A percentile compares a stretch with the other conserved stretches of the same genome.
These are phyloP conservation scores for Colletotrichum chlorophyti DNA, from an alignment of 2,329 filamentous ascomycete genomes.

Conservation along the genomic window DNA sequence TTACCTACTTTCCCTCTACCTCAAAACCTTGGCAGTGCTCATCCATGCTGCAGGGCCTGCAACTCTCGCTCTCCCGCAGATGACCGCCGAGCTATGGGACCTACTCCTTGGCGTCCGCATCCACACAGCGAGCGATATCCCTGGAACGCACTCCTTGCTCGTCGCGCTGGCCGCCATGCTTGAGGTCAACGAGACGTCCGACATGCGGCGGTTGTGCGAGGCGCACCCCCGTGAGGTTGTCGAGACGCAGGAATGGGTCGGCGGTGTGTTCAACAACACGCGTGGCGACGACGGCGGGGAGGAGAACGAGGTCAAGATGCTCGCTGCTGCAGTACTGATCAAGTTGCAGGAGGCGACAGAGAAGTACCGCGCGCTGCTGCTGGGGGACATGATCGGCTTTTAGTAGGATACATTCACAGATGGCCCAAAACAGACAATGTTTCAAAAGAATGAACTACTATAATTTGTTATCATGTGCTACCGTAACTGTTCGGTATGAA, in stretches of 20 bases:
- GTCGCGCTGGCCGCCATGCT: conserved; percentile 81
- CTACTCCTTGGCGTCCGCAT: conserved; percentile 76
- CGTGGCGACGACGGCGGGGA: conserved; percentile 63
- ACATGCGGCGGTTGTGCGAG: conserved; percentile 72
- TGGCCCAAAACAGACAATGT: background rate
- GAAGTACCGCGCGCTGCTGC: conserved; percentile 77
- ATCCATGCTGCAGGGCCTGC: conserved; percentile 84
- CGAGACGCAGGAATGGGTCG: conserved; percentile 88
- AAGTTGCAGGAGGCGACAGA: conserved; percentile 83
- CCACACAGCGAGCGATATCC: conserved; percentile 64
- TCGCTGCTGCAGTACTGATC: conserved; percentile 80
- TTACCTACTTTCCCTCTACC: conserved; percentile 76
- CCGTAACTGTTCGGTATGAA: background rate
- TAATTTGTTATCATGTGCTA: background rate
- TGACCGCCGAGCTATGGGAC: conserved; percentile 85
- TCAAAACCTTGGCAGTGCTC: conserved; percentile 86
- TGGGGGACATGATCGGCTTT: conserved; percentile 68
- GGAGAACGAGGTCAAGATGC: conserved; percentile 79
- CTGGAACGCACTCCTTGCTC: conserved; percentile 76
- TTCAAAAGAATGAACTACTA: conserved; percentile 1
- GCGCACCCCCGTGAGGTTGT: conserved; percentile 78
- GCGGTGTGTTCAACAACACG: conserved; percentile 72
- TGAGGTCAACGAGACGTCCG: conserved; percentile 72
- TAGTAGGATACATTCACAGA: background rate
- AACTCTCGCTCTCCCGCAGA: conserved; percentile 75